Base-by-base conservation (phyloP, 345 rosid genomes). In the Corchorus capsularis region DNA sequence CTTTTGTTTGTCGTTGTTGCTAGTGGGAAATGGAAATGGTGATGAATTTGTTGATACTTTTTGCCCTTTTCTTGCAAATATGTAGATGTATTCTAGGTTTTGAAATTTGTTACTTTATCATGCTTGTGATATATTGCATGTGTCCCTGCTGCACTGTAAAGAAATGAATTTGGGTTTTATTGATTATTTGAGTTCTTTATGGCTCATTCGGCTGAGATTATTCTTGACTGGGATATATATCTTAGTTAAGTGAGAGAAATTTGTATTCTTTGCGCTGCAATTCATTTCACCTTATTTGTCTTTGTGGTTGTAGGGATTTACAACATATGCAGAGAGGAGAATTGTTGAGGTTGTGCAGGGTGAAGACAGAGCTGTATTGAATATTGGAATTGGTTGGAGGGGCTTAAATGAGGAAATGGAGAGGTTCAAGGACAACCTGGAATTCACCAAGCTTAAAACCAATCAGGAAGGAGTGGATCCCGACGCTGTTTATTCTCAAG, bases 261-360 rank as follows among this genome's bases (percentile, higher is more conserved):
- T 49, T 15, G 1, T n/a, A 6, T 62, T 46, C 5, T 14, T 37
- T 63, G 20, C 8, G 52, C 11, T 22, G 4, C 15, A 3, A 8
- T 13, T 16, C 49, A 7, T 71, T 39, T 54, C 22, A 64, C 34
- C 9, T 35, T 64, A 3, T n/a, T 75, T 69, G n/a, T 46, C 6
- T 82, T 73, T 54, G 35, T 85, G 78, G 67, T 69, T 63, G 45
- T 61, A 95, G 96, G 99, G 96, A 11, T 95, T 95, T 80, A 95
- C 99, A 27, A 95, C 94, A 15, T 95, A 93, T 81, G 98, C 99
- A 0, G 98, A 93, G 81, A 87, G 99, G 87, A 90, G 98, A 83
- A 93, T 95, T 71, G 96, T 95, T 67, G 99, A 95, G 87, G 93
- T 80, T 65, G 97, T 93, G 73, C 93, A 90, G 85, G 98, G 97